These are phyloP conservation scores for Arabidopsis arenosa DNA, from an alignment of 345 rosid species.

Conservation along the genomic window DNA sequence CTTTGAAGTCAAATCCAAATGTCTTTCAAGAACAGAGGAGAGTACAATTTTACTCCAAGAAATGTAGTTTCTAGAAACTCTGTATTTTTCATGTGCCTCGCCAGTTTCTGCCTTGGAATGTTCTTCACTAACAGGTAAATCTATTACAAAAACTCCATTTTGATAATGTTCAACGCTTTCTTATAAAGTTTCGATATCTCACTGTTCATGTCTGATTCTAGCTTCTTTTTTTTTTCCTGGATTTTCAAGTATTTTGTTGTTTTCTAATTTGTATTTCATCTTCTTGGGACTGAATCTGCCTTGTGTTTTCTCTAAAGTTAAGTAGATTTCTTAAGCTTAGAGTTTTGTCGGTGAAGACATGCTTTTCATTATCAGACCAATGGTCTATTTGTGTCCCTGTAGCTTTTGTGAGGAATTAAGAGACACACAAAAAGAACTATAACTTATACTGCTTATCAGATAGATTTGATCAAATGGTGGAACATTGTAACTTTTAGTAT, in stretches of 20 bases:
- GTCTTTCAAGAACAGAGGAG: conserved; percentile 65
- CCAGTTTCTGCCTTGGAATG: conserved; percentile 79
- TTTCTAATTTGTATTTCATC: conserved; percentile 8
- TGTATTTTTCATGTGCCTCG: conserved; percentile 65
- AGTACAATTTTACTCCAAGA: conserved; percentile 46
- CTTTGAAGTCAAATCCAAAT: conserved; percentile 37
- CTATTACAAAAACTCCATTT: neutral
- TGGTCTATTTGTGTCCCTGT: conserved; percentile 14
- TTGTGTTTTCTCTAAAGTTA: conserved; percentile 11
- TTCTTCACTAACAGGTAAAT: conserved; percentile 79
- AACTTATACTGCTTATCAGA: neutral
- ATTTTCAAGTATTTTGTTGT: neutral
- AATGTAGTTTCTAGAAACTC: conserved; percentile 57
- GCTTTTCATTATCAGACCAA: conserved; percentile 1
- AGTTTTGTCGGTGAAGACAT: conserved; percentile 40
- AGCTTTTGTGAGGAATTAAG: conserved; percentile 5
- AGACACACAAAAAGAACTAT: neutral
- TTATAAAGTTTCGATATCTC: neutral
- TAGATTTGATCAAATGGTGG: conserved; percentile 14
- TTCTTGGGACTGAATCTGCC: conserved; percentile 22
- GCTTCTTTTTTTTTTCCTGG: neutral
- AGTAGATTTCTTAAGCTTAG: conserved; percentile 15
- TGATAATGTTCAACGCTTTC: conserved; percentile 1
- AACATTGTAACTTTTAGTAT: neutral
- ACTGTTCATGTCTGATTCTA: conserved; percentile 36